A percentile compares a stretch with the other conserved stretches of the same genome.
Evolutionary conservation across 192 early-diverging fungal species (phyloP).

Genomic region (Helicostylum pulchrum): DNA sequence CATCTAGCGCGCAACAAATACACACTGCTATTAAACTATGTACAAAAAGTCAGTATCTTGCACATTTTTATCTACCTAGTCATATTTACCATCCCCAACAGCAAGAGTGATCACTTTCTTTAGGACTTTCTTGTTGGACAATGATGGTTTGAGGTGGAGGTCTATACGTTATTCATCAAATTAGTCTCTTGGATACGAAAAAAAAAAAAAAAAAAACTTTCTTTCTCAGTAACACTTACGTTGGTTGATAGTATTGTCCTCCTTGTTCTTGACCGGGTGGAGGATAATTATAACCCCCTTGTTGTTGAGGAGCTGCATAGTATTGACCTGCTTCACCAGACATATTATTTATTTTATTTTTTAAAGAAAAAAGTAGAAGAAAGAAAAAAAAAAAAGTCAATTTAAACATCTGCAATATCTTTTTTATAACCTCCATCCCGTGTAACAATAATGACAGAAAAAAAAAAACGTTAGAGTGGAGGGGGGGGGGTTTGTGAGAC

Average conservation of each 20-base stretch:
- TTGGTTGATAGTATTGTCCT: constrained; percentile 7
- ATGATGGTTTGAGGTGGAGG: constrained; percentile 27
- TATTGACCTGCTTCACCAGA: constrained; percentile 5
- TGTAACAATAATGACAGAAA: too few species aligned
- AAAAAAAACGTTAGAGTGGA: too few species aligned
- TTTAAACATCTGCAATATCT: background rate
- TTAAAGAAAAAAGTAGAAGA: background rate
- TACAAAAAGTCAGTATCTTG: background rate
- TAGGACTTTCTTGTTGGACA: constrained; percentile 15
- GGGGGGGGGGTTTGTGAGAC: too few species aligned
- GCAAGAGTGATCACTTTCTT: constrained; percentile 4
- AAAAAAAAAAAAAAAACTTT: too few species aligned
- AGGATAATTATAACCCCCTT: background rate
- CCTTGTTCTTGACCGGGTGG: constrained; percentile 7
- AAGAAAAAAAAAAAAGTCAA: background rate
- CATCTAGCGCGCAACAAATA: constrained; percentile 18
- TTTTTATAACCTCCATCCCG: too few species aligned
- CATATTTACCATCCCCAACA: constrained; percentile 26
- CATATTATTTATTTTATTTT: background rate
- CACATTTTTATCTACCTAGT: background rate
- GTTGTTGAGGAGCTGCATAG: constrained; percentile 2
- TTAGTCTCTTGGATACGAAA: background rate
- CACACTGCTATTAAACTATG: constrained; percentile 13
- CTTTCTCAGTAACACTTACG: background rate
- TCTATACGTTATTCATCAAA: background rate